Percentiles rank a stretch among this genome's conserved stretches.
These are phyloP conservation scores for Botrytis porri DNA, from an alignment of 2,329 filamentous ascomycete genomes.

Conservation along the genomic window DNA sequence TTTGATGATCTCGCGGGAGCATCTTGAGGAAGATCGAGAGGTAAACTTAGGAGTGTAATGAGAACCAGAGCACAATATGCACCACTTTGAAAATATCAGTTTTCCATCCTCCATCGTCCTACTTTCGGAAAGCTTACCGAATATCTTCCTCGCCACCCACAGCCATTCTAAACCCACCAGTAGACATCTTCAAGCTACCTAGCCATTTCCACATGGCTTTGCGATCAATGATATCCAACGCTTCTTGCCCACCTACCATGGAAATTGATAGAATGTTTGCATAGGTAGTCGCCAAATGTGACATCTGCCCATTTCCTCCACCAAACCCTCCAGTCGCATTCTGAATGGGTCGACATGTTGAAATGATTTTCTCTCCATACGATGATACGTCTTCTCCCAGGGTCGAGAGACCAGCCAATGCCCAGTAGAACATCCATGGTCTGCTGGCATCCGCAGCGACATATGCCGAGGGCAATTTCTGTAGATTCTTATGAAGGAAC, in stretches of 20 bases:
- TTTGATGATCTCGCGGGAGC: slow-evolving; percentile 65
- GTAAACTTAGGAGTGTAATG: slow-evolving; percentile 78
- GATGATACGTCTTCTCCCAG: slow-evolving; percentile 68
- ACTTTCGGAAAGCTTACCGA: slow-evolving; percentile 53
- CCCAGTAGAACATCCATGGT: slow-evolving; percentile 96
- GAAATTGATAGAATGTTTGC: slow-evolving; percentile 76
- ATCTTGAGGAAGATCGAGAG: slow-evolving; percentile 71
- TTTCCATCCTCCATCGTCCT: not conserved
- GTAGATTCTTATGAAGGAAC: slow-evolving; percentile 60
- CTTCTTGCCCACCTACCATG: slow-evolving; percentile 71
- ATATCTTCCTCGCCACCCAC: slow-evolving; percentile 89
- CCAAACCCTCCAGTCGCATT: slow-evolving; percentile 84
- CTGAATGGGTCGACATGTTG: slow-evolving; percentile 78
- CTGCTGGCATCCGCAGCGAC: slow-evolving; percentile 78
- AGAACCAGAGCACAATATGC: slow-evolving; percentile 89
- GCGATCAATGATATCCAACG: slow-evolving; percentile 75
- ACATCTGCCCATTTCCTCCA: slow-evolving; percentile 86
- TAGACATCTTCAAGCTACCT: slow-evolving; percentile 76
- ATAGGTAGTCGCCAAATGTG: slow-evolving; percentile 87
- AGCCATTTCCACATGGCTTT: slow-evolving; percentile 89
- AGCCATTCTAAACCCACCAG: slow-evolving; percentile 87
- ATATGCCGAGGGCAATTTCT: slow-evolving; percentile 65
- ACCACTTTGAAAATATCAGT: slow-evolving; percentile 54
- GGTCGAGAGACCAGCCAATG: slow-evolving; percentile 68
- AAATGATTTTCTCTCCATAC: slow-evolving; percentile 67